A percentile compares a stretch with the other conserved stretches of the same genome.
These are phyloP conservation scores for Furcasterigmium sp. DNA, from an alignment of 2,329 filamentous ascomycete species.

Conservation along the genomic window DNA sequence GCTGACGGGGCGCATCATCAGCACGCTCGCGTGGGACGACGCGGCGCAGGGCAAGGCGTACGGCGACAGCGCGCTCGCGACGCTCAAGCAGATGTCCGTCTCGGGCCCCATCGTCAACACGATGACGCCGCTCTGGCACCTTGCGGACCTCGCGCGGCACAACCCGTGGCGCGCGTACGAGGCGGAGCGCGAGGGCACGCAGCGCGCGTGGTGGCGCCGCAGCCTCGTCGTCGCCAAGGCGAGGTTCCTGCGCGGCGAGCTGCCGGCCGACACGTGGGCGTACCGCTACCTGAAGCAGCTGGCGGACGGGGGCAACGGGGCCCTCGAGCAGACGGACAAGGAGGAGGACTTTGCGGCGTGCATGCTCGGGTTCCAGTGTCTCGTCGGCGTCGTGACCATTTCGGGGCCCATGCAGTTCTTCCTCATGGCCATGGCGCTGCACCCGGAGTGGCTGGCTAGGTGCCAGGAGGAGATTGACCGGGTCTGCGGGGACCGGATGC, in stretches of 20 bases:
- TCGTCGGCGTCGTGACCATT: conserved; percentile 45
- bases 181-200: conserved; percentile 33
- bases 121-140: conserved; percentile 40
- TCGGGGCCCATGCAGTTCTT: conserved; percentile 45
- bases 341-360: conserved; percentile 42
- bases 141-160: conserved; percentile 28
- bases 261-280: conserved; percentile 41
- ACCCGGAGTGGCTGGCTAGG: conserved; percentile 46
- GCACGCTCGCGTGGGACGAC: conserved; percentile 43
- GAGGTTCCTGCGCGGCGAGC: conserved; percentile 30
- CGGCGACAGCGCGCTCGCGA: conserved; percentile 40
- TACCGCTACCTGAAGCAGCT: conserved; percentile 42
- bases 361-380: conserved; percentile 46
- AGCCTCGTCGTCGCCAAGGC: conserved; percentile 35
- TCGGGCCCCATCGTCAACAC: conserved; percentile 46
- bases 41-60: conserved; percentile 38
- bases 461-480: conserved; percentile 53
- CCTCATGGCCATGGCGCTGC: conserved; percentile 45
- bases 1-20: conserved; percentile 45
- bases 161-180: conserved; percentile 46
- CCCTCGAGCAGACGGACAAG: conserved; percentile 32
- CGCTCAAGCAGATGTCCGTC: conserved; percentile 46
- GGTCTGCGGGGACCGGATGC: conserved; percentile 48
- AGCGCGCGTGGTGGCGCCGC: conserved; percentile 40
- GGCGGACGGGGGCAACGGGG: conserved; percentile 29